Evolutionary conservation across 1,284 basidiomycete genomes (phyloP).

Genomic region (Lentinus polychrous): DNA sequence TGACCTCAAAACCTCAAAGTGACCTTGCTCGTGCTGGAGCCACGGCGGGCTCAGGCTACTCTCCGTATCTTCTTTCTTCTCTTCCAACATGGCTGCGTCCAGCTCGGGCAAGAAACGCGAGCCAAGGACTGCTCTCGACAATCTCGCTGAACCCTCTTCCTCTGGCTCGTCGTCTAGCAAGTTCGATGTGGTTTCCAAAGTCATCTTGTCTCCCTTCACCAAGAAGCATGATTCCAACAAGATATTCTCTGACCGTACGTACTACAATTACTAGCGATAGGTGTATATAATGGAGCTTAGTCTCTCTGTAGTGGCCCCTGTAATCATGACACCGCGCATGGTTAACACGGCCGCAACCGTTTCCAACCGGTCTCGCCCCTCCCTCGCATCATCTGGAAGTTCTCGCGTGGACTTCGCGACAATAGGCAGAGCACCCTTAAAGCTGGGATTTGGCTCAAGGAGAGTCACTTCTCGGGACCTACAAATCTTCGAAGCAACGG

Average conservation of each 20-base stretch:
- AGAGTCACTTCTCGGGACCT: slow-evolving; percentile 77
- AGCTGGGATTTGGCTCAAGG: slow-evolving; percentile 55
- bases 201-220: slow-evolving; percentile 59
- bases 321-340: slow-evolving; percentile 85
- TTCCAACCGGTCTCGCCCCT: slow-evolving; percentile 42
- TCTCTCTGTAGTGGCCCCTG: slow-evolving; percentile 70
- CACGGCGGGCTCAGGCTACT: no score
- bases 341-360: slow-evolving; percentile 60
- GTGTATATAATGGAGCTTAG: slow-evolving; percentile 7
- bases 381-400: slow-evolving; percentile 29
- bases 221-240: slow-evolving; percentile 61
- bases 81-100: slow-evolving; percentile 19
- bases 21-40: no score
- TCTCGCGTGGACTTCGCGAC: slow-evolving; percentile 61
- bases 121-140: slow-evolving; percentile 30
- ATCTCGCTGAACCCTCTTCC: slow-evolving; percentile 23
- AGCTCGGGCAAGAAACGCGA: slow-evolving; percentile 23
- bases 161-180: slow-evolving; percentile 25
- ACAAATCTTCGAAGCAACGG: slow-evolving; percentile 77
- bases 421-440: slow-evolving; percentile 65
- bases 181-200: slow-evolving; percentile 57
- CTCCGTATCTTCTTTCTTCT: no score
- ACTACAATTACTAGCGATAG: background rate
- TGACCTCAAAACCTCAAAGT: background rate
- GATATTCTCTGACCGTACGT: slow-evolving; percentile 68